Percentiles rank a stretch among this genome's conserved stretches.
These are phyloP conservation scores for Hypomyces perniciosus DNA, from an alignment of 2,329 filamentous ascomycete species.

Conservation along the genomic window DNA sequence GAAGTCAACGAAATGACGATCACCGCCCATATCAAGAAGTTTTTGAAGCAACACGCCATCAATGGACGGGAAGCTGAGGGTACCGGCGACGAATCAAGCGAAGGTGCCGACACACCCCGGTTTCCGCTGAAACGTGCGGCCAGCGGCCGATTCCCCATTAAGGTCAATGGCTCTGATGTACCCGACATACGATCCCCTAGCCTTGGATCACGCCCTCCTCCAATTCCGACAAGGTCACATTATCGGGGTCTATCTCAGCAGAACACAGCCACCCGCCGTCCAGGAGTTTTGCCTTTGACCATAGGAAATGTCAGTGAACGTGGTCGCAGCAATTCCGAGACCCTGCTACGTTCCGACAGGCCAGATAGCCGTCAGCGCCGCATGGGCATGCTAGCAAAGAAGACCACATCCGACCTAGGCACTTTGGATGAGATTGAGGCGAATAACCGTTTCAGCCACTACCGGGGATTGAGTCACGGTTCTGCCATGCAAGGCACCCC, in stretches of 20 bases:
- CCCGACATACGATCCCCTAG: slow-evolving; percentile 63
- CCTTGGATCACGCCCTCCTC: slow-evolving; percentile 57
- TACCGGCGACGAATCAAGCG: slow-evolving; percentile 58
- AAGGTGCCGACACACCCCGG: slow-evolving; percentile 74
- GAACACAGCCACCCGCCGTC: slow-evolving; percentile 57
- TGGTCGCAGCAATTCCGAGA: slow-evolving; percentile 60
- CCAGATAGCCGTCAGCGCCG: slow-evolving; percentile 52
- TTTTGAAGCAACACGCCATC: slow-evolving; percentile 47
- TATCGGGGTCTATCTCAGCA: slow-evolving; percentile 69
- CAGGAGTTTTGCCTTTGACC: slow-evolving; percentile 64
- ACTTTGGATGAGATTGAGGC: slow-evolving; percentile 57
- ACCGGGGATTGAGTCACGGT: slow-evolving; percentile 61
- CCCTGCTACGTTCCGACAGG: slow-evolving; percentile 47
- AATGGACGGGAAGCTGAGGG: slow-evolving; percentile 51
- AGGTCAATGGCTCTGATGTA: slow-evolving; percentile 67
- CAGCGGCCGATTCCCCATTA: slow-evolving; percentile 62
- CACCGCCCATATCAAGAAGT: slow-evolving; percentile 57
- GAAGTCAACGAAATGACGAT: slow-evolving; percentile 57
- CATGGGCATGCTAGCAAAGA: slow-evolving; percentile 59
- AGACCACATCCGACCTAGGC: slow-evolving; percentile 47
- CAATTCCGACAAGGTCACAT: slow-evolving; percentile 71
- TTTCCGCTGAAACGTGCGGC: slow-evolving; percentile 57
- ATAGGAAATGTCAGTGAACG: slow-evolving; percentile 66
- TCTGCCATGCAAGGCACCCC: slow-evolving; percentile 57
- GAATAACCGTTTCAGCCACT: slow-evolving; percentile 62